These are phyloP conservation scores for Naganishia vishniacii DNA, from an alignment of 768 basidiomycete genomes.

Conservation along the genomic window DNA sequence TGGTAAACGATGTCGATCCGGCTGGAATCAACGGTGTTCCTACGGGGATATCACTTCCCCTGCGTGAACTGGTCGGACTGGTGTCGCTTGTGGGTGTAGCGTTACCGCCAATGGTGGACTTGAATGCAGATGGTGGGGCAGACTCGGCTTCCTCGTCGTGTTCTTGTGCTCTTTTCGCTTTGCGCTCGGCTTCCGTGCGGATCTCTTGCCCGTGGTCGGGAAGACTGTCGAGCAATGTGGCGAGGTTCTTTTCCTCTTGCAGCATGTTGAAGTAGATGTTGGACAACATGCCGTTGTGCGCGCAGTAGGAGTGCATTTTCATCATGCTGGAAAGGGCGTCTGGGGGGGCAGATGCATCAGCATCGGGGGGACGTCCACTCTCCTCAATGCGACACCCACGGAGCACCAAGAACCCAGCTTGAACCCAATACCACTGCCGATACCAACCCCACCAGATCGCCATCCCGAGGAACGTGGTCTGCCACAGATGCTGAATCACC, in stretches of 20 bases:
- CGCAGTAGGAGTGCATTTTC: constrained; percentile 85
- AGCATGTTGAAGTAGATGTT: constrained; percentile 37
- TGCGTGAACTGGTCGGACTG: constrained; percentile 51
- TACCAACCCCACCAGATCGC: constrained; percentile 89
- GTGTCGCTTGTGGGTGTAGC: constrained; percentile 54
- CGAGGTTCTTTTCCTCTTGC: constrained; percentile 53
- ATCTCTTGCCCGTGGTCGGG: constrained; percentile 31
- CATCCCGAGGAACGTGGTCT: constrained; percentile 64
- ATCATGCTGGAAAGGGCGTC: constrained; percentile 64
- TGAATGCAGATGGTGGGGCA: too few species aligned
- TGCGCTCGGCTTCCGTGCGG: constrained; percentile 45
- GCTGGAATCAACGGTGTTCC: constrained; percentile 50
- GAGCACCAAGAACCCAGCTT: constrained; percentile 52
- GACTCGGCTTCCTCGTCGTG: constrained; percentile 51
- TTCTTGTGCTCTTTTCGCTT: constrained; percentile 53
- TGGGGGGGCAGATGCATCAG: too few species aligned
- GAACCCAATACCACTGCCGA: constrained; percentile 94
- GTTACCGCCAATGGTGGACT: too few species aligned
- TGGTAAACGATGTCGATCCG: constrained; percentile 29
- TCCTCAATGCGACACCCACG: too few species aligned
- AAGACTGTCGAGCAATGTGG: constrained; percentile 26
- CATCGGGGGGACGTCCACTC: too few species aligned
- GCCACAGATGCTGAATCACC: constrained; percentile 71
- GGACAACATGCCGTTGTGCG: constrained; percentile 78
- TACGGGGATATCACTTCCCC: constrained; percentile 31